These are phyloP conservation scores for Dissophora ornata DNA, from an alignment of 192 early-diverging fungal genomes.

Conservation along the genomic window DNA sequence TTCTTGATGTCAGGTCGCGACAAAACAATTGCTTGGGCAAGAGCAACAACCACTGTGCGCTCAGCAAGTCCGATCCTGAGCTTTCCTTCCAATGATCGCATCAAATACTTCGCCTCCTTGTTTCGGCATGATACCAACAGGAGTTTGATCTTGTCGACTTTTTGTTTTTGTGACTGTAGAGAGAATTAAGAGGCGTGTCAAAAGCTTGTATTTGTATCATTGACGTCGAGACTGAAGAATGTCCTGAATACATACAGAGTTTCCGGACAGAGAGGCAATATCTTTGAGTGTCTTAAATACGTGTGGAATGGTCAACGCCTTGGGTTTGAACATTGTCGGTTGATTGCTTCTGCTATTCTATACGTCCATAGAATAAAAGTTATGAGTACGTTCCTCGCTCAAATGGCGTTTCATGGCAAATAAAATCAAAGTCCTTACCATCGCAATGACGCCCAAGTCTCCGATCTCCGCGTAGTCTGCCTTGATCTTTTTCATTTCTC, in stretches of 20 bases:
- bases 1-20: constrained; percentile 60
- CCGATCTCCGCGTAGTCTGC: constrained; percentile 80
- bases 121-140: constrained; percentile 56
- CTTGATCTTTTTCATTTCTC: constrained; percentile 80
- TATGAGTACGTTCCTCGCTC: too few relatives aligned
- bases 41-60: constrained; percentile 86
- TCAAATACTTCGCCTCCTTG: constrained; percentile 55
- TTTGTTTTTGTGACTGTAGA: constrained; percentile 55
- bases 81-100: constrained; percentile 89
- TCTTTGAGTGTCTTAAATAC: constrained; percentile 91
- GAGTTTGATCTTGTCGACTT: constrained; percentile 58
- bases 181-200: not conserved
- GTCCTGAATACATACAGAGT: constrained; percentile 20
- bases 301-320: constrained; percentile 78
- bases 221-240: not conserved
- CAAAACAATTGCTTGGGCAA: constrained; percentile 87
- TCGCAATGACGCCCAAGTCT: constrained; percentile 92
- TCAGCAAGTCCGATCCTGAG: constrained; percentile 97
- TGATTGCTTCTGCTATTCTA: constrained; percentile 84
- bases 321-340: constrained; percentile 83
- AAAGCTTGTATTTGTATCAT: not conserved
- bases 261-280: constrained; percentile 85
- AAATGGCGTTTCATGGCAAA: not conserved
- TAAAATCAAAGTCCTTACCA: constrained; percentile 55
- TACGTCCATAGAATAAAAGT: not conserved